Conservation (phyloP, 306 rosid genomes). For the Vigna mungo region DNA sequence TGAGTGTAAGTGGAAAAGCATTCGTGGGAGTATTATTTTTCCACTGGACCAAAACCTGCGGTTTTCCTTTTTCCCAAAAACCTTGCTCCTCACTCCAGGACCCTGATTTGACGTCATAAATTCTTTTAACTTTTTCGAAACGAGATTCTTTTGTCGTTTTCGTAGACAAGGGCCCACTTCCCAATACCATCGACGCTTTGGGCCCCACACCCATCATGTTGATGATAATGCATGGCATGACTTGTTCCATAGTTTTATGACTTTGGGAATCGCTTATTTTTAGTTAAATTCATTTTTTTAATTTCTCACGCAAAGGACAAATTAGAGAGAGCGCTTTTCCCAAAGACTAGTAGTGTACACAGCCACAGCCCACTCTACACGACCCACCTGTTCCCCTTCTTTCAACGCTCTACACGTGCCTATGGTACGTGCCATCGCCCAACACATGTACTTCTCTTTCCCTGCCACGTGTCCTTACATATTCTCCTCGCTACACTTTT, state of each 20-base stretch:
- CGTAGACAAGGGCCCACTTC: constrained; percentile 31
- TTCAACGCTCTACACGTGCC: constrained; percentile 54
- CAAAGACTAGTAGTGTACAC: constrained; percentile 41
- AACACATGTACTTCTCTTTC: not conserved
- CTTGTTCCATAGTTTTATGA: constrained; percentile 21
- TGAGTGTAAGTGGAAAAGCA: constrained; percentile 15
- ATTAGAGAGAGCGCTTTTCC: constrained; percentile 41
- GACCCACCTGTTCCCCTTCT: constrained; percentile 13
- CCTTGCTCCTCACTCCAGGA: constrained; percentile 39
- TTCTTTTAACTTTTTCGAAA: constrained; percentile 2
- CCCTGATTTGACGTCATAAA: constrained; percentile 44
- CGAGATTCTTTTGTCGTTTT: constrained; percentile 59
- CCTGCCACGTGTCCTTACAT: constrained; percentile 34
- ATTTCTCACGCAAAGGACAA: constrained; percentile 35
- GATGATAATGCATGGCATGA: constrained; percentile 46
- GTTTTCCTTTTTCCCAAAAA: constrained; percentile 51
- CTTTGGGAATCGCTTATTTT: constrained; percentile 20
- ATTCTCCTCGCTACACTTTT: not conserved
- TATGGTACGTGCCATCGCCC: not conserved
- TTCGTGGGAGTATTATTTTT: constrained; percentile 32
- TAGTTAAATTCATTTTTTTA: not conserved
- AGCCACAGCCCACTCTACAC: constrained; percentile 28
- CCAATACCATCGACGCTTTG: constrained; percentile 21
- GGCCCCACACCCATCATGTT: constrained; percentile 44
- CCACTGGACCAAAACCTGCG: constrained; percentile 39